Conservation (phyloP, 129 eudicot genomes). For the Tagetes erecta region DNA sequence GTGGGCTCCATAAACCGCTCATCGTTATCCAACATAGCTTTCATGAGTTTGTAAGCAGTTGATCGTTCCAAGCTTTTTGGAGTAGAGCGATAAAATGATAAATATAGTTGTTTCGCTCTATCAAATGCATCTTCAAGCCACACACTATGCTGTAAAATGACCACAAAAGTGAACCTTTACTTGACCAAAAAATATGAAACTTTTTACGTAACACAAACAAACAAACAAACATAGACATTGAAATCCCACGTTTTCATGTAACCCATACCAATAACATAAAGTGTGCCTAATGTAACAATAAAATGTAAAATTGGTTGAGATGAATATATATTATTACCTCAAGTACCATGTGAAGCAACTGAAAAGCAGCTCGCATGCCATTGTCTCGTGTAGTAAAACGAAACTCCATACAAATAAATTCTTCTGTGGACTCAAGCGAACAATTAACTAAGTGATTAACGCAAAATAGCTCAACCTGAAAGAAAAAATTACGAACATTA, state of each 20-base stretch:
- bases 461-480: constrained; percentile 93
- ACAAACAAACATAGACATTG: too few relatives aligned
- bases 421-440: constrained; percentile 97
- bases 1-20: constrained; percentile 98
- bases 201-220: neutral
- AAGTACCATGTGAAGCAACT: constrained; percentile 98
- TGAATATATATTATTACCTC: constrained; percentile 52
- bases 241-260: too few relatives aligned
- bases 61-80: constrained; percentile 99
- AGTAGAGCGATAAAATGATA: constrained; percentile 92
- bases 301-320: neutral
- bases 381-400: constrained; percentile 91
- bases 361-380: constrained; percentile 99
- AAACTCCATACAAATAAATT: constrained; percentile 97
- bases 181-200: constrained; percentile 17
- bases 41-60: constrained; percentile 94
- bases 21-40: constrained; percentile 93
- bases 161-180: constrained; percentile 1
- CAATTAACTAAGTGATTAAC: constrained; percentile 95
- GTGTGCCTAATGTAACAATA: neutral
- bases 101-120: constrained; percentile 90
- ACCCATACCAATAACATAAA: too few relatives aligned
- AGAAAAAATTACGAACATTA: neutral
- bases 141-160: constrained; percentile 84
- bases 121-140: constrained; percentile 99